Evolutionary conservation across 352 stramenopile species (phyloP), one percentile per base, ranked within the genome.

Genomic region (Phytophthora boehmeriae): DNA sequence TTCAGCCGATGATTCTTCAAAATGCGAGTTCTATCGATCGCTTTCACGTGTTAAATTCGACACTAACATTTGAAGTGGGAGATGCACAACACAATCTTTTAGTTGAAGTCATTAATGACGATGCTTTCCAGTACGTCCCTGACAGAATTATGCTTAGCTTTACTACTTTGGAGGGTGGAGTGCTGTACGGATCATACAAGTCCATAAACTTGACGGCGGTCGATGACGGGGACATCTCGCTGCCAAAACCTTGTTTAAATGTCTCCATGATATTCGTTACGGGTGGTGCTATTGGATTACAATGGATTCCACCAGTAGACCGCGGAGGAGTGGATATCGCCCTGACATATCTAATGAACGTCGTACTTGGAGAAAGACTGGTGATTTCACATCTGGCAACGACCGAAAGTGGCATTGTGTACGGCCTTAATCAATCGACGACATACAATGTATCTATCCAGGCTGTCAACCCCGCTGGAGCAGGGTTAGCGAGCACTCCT

Each of bases 211-310:
- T 90, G 30, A 84, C 69, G 6, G 76, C 76, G 1, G 22, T 76
- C 10, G 80, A 90, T 23, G 65, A 90, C 27, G 78, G 74, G 5
- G 80, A 90, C 45, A 53, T 87, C 8, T 90, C 80, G 1, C 42
- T 66, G 2, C 74, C 80, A 3, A 81, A 87, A 11, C 50, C 74
- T 9, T 80, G 73, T 36, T 74, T 63, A 8, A 63, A 43, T 39
- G 36, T 88, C 27, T 56, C 42, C 1, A 30, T 71, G 8, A 16
- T 68, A 1, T 42, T 42, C 5, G 49, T 55, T 9, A 83, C 78
- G 1, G 80, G 83, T 20, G 80, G 79, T 6, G 71, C 66, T 1
- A 34, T 92, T 22, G 19, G 50, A 1, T 39, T 92, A 6, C 38
- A 64, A 20, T 92, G 83, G 80, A 63, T 32, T 1, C 45, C 75